phyloP scores from a whole-genome alignment of 768 basidiomycete species.

The Pulveroboletus ravenelii region DNA sequence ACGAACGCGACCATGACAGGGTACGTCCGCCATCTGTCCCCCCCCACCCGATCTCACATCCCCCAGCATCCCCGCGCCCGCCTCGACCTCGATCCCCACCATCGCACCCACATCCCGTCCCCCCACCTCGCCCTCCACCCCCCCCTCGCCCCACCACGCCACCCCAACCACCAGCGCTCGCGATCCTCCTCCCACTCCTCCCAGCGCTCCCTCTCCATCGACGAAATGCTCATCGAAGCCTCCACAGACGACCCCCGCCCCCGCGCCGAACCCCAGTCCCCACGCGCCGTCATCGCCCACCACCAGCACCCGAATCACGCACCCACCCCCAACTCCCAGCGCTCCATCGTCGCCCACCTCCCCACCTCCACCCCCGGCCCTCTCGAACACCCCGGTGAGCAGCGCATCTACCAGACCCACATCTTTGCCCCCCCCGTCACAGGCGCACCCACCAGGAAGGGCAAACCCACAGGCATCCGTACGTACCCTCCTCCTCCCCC shows the following conservation, averaged over 20 bases:
- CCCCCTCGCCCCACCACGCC: slow-evolving; percentile 10
- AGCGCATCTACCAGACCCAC: slow-evolving; percentile 55
- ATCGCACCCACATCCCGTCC: slow-evolving; percentile 23
- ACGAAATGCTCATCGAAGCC: slow-evolving; percentile 47
- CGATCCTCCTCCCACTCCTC: slow-evolving; percentile 36
- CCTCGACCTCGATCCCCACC: slow-evolving; percentile 25
- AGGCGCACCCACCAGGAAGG: slow-evolving; percentile 67
- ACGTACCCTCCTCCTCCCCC: slow-evolving; percentile 1
- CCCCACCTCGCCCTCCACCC: slow-evolving; percentile 12
- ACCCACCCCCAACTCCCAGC: slow-evolving; percentile 10
- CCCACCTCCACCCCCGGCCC: slow-evolving; percentile 22
- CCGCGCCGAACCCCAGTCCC: slow-evolving; percentile 31
- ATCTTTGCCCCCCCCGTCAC: slow-evolving; percentile 71
- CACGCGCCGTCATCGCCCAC: slow-evolving; percentile 25
- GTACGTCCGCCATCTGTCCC: neutral
- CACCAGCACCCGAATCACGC: slow-evolving; percentile 30
- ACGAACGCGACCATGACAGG: slow-evolving; percentile 34
- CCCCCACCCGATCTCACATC: slow-evolving; percentile 4
- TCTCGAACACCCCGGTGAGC: slow-evolving; percentile 33
- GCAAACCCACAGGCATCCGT: slow-evolving; percentile 39
- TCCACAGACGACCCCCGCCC: slow-evolving; percentile 35
- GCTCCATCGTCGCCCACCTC: slow-evolving; percentile 21
- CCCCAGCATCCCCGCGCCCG: slow-evolving; percentile 17
- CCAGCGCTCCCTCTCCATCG: slow-evolving; percentile 34
- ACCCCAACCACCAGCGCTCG: slow-evolving; percentile 14